phyloP scores from a whole-genome alignment of 1,284 basidiomycete genomes.

The Irpex sp. region DNA sequence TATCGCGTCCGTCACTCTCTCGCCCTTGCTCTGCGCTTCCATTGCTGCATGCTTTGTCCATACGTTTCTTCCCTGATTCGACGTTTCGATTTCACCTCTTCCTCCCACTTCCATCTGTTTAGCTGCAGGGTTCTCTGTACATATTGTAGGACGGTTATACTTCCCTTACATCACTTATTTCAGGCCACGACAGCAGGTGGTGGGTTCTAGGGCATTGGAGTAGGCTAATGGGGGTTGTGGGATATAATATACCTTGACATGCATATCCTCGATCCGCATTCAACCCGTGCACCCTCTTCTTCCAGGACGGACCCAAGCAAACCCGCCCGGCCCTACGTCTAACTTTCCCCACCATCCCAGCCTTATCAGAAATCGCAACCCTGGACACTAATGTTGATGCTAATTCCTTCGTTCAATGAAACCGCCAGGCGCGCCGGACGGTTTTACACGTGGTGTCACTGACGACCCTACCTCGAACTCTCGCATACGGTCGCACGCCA shows the following conservation, averaged over 20 bases:
- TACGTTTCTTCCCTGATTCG: background rate
- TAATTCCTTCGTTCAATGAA: background rate
- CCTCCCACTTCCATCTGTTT: background rate
- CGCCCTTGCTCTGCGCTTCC: background rate
- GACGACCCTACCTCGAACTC: background rate
- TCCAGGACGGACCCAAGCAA: too few relatives aligned
- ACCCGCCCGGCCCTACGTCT: too few relatives aligned
- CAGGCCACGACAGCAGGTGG: background rate
- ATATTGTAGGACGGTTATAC: conserved; percentile 3
- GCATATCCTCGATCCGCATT: background rate
- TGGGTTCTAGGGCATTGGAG: background rate
- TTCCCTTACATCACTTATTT: background rate
- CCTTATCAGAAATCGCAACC: too few relatives aligned
- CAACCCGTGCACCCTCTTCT: background rate
- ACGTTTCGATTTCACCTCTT: background rate
- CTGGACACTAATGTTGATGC: background rate
- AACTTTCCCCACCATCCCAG: too few relatives aligned
- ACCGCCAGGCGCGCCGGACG: background rate
- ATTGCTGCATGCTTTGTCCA: background rate
- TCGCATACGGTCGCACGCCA: background rate
- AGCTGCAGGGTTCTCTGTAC: background rate
- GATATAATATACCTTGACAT: background rate
- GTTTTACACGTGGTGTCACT: background rate
- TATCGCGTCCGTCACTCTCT: background rate
- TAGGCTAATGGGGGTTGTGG: background rate